Base-by-base conservation (phyloP, 31 red algal genomes). In the Odonthalia washingtoniensis region DNA sequence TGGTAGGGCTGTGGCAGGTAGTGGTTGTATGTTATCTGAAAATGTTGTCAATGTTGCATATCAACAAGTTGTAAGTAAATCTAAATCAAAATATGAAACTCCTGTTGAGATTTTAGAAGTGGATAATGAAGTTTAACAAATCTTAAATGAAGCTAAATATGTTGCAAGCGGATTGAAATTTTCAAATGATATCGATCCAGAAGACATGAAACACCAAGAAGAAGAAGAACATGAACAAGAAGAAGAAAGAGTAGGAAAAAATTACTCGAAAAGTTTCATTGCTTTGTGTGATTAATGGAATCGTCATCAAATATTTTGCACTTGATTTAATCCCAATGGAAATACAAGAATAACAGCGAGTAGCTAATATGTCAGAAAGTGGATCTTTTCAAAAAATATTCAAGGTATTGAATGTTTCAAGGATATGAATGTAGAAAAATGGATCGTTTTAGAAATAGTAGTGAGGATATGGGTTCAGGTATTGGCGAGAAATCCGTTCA, bases 21-120 rank as follows among this genome's bases (percentile, higher is more conserved):
- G 72, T 49, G 66, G 26, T 5, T 52, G 82, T n/a, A 27, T 65
- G 2, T 46, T 95, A 5, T 53, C 87, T 31, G 64, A 77, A 38
- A 39, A 91, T 24, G 28, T 95, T 3, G 84, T 95, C n/a, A 82
- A 90, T 5, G 67, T 95, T 41, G 70, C 88, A 4, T 95, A 78
- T 40, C 35, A 65, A 37, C 82, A 86, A 87, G 28, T 88, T 2
- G 61, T 37, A 5, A 35, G 9, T 24, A 81, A 66, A 5, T 18
- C 60, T 0, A 66, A 62, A 16, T 26, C 63, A 32, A 66, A 75
- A 6, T 94, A 89, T 36, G 3, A 40, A 18, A 80, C 86, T 39
- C 74, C 75, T 5, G 49, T 38, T 35, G 70, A 88, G 1, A 35
- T 84, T 41, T 70, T 88, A 32, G 78, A 94, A 16, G n/a, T 31